A percentile compares a stretch with the other conserved stretches of the same genome.
phyloP scores from a whole-genome alignment of 179 eudicot genomes.

The Beta lomatogona region DNA sequence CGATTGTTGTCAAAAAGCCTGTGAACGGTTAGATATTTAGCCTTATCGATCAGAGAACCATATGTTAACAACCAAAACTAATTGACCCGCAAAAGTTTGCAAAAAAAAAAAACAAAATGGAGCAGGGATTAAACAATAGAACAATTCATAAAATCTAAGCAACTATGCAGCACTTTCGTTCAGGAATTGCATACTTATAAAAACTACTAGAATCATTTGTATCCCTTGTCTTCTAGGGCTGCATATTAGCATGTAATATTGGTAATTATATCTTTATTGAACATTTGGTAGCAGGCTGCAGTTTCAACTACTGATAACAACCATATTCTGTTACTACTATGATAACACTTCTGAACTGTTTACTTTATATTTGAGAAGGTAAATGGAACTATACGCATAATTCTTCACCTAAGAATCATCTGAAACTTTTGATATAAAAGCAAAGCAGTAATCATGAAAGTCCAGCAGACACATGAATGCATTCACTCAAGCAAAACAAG shows the following conservation, averaged over 20 bases:
- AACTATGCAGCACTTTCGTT: no score
- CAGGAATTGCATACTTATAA: no score
- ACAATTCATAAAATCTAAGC: no score
- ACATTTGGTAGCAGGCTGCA: background rate
- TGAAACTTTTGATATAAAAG: background rate
- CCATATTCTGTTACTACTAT: background rate
- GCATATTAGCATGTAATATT: no score
- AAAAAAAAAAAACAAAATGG: no score
- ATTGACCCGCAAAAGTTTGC: no score
- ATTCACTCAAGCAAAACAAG: background rate
- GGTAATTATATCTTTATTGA: background rate
- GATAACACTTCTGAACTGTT: background rate
- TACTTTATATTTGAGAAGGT: background rate
- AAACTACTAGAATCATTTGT: no score
- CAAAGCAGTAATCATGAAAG: conserved; percentile 6
- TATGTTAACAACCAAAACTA: no score
- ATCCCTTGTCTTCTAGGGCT: no score
- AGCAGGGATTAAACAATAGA: no score
- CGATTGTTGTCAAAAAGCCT: conserved; percentile 71
- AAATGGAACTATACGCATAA: background rate
- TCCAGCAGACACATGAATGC: background rate
- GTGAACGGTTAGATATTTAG: background rate
- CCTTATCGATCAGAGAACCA: no score
- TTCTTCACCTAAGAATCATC: background rate
- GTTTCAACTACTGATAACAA: background rate